These are phyloP conservation scores for Didymella pomorum DNA, from an alignment of 2,329 filamentous ascomycete species.

Conservation along the genomic window DNA sequence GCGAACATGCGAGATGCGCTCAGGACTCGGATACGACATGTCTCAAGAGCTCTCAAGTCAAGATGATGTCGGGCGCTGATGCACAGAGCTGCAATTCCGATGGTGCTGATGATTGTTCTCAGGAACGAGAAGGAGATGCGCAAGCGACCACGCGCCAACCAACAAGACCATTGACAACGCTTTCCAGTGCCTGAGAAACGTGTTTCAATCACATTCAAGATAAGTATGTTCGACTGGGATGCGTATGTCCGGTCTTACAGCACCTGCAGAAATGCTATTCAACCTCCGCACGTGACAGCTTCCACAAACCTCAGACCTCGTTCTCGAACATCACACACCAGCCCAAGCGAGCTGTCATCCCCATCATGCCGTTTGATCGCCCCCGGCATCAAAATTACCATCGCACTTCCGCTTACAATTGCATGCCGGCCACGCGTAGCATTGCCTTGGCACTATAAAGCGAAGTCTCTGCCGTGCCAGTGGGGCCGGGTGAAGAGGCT, in stretches of 20 bases:
- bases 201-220: background rate
- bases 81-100: background rate
- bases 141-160: background rate
- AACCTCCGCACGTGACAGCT: background rate
- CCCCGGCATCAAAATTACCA: background rate
- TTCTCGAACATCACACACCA: background rate
- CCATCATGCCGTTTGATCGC: background rate
- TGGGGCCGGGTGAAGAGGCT: conserved; percentile 5
- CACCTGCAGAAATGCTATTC: background rate
- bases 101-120: background rate
- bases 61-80: background rate
- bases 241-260: background rate
- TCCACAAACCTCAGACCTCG: no score
- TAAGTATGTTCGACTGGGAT: background rate
- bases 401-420: background rate
- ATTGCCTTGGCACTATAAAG: background rate
- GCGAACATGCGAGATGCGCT: background rate
- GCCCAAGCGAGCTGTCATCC: background rate
- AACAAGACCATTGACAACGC: background rate
- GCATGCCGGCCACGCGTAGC: conserved; percentile 7
- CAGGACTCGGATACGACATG: background rate
- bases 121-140: background rate
- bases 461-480: conserved; percentile 12
- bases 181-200: background rate
- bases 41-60: background rate